A percentile compares a stretch with the other conserved stretches of the same genome.
Evolutionary conservation across 371 early-diverging fungal species (phyloP).

Genomic region (Blastocladiella emersonii): DNA sequence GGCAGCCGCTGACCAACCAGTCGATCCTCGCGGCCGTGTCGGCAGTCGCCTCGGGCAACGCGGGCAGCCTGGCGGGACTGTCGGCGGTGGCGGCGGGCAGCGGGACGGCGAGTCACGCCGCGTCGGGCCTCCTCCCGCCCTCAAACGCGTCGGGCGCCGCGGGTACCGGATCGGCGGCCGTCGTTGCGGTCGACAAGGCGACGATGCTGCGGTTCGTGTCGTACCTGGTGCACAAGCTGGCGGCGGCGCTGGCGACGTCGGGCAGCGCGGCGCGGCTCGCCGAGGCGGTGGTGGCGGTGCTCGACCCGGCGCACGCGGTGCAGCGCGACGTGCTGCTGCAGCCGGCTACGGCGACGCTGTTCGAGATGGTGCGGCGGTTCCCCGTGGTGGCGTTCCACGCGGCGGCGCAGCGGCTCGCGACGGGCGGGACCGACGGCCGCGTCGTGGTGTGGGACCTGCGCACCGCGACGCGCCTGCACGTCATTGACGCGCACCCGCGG

Average conservation of each 20-base stretch:
- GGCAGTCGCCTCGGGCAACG: no score
- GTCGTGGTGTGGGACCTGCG: slow-evolving; percentile 63
- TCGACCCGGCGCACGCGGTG: slow-evolving; percentile 64
- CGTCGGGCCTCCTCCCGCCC: not conserved
- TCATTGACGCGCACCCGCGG: slow-evolving; percentile 57
- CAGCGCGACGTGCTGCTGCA: slow-evolving; percentile 55
- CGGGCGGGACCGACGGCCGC: slow-evolving; percentile 67
- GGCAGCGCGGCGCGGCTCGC: slow-evolving; percentile 41
- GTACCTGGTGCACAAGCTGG: slow-evolving; percentile 54
- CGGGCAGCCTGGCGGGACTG: no score
- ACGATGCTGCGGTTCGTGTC: slow-evolving; percentile 52
- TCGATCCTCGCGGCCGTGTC: no score
- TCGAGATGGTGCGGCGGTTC: slow-evolving; percentile 61
- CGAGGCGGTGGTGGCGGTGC: slow-evolving; percentile 66
- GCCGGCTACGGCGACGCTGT: slow-evolving; percentile 52
- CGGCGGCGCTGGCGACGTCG: not conserved
- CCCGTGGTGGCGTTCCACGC: slow-evolving; percentile 63
- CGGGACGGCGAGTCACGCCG: no score
- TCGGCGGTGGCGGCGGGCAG: no score
- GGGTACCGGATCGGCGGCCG: slow-evolving; percentile 9
- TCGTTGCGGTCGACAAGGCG: slow-evolving; percentile 26
- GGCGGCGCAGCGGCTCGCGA: slow-evolving; percentile 55
- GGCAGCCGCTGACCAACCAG: no score
- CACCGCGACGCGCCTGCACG: slow-evolving; percentile 65
- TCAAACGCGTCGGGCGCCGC: no score